A percentile compares a stretch with the other conserved stretches of the same genome.
These are phyloP conservation scores for Aspergillus costaricaensis DNA, from an alignment of 2,329 filamentous ascomycete genomes.

Conservation along the genomic window DNA sequence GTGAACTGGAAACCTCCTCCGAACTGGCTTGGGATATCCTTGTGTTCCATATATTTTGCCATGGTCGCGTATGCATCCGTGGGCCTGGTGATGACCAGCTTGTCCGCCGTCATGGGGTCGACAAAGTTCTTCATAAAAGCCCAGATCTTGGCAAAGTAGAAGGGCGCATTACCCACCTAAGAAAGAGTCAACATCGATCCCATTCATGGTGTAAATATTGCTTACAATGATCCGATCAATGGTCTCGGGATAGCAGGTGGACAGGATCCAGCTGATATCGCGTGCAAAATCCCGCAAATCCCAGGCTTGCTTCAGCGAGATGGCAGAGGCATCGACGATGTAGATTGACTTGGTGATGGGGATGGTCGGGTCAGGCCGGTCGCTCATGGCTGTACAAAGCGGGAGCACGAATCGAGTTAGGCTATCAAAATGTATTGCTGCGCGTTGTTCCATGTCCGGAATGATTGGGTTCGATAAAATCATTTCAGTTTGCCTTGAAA, in stretches of 20 bases:
- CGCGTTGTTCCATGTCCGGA: constrained; percentile 25
- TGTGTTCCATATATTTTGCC: constrained; percentile 18
- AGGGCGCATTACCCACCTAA: constrained; percentile 29
- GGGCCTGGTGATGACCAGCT: constrained; percentile 23
- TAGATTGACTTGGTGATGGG: constrained; percentile 23
- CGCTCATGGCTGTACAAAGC: constrained; percentile 24
- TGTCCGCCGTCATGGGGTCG: constrained; percentile 29
- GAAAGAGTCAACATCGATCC: background rate
- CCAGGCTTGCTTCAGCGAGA: constrained; percentile 27
- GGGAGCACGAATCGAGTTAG: constrained; percentile 27
- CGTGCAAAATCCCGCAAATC: constrained; percentile 23
- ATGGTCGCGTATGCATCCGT: constrained; percentile 20
- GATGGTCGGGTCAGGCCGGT: constrained; percentile 1
- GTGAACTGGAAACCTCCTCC: constrained; percentile 23
- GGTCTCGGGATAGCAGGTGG: constrained; percentile 32
- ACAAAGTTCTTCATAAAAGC: constrained; percentile 26
- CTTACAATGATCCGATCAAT: constrained; percentile 25
- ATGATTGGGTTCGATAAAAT: background rate
- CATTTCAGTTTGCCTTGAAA: background rate
- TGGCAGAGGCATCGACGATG: constrained; percentile 23
- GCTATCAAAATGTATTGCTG: constrained; percentile 20
- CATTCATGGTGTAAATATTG: background rate
- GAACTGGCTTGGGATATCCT: constrained; percentile 24
- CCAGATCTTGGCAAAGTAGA: constrained; percentile 28
- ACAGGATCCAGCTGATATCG: constrained; percentile 26